A percentile compares a stretch with the other conserved stretches of the same genome.
Evolutionary conservation across 176 grass and related monocot genomes (phyloP).

Genomic region (Juncus effusus): DNA sequence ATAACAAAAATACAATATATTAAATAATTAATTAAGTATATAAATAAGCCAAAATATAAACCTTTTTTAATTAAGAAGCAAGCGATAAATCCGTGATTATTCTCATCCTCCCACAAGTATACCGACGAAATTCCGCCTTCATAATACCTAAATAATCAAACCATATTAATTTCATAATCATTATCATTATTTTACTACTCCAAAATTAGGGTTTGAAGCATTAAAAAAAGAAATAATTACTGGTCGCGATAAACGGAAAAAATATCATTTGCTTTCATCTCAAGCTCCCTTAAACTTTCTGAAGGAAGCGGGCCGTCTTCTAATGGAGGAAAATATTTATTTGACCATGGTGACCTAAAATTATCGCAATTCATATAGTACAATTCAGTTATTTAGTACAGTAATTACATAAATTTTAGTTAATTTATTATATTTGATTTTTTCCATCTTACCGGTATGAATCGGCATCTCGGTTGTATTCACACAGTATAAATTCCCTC

Average conservation of each 20-base stretch:
- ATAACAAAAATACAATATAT: conserved; percentile 18
- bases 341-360: conserved; percentile 91
- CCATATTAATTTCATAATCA: conserved; percentile 8
- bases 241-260: conserved; percentile 93
- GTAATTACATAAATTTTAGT: not conserved
- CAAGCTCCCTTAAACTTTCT: conserved; percentile 63
- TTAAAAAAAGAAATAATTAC: conserved; percentile 40
- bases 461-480: conserved; percentile 94
- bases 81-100: conserved; percentile 60
- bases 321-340: conserved; percentile 76
- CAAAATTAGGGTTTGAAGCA: conserved; percentile 6
- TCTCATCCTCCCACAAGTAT: conserved; percentile 88
- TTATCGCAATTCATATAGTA: conserved; percentile 16
- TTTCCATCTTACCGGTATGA: conserved; percentile 63
- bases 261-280: conserved; percentile 88
- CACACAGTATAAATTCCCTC: conserved; percentile 93
- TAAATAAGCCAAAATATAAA: not conserved
- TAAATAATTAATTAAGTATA: conserved; percentile 4
- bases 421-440: not conserved
- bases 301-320: conserved; percentile 90
- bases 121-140: conserved; percentile 97
- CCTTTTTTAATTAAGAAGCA: conserved; percentile 99
- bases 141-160: conserved; percentile 70
- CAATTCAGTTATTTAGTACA: not conserved
- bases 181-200: not conserved